These are phyloP conservation scores for Acanthamoeba pearcei DNA, from an alignment of 208 protist genomes.

Conservation along the genomic window DNA sequence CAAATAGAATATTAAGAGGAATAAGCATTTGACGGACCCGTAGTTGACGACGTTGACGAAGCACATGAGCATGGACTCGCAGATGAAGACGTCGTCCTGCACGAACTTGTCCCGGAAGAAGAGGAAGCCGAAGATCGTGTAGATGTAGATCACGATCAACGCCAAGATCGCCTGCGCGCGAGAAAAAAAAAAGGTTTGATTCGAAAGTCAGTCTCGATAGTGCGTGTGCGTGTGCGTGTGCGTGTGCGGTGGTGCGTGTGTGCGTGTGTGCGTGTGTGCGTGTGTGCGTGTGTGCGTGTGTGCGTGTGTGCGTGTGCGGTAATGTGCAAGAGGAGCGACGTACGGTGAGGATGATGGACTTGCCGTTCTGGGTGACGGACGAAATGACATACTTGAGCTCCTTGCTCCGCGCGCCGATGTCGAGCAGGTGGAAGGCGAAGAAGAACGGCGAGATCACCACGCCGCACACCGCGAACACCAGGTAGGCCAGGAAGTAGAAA, in stretches of 20 bases:
- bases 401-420: conserved; percentile 71
- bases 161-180: conserved; percentile 39
- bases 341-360: conserved; percentile 76
- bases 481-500: conserved; percentile 43
- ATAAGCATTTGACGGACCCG: conserved; percentile 50
- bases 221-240: no score
- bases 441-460: conserved; percentile 68
- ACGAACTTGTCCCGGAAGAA: conserved; percentile 53
- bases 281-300: no score
- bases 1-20: not conserved
- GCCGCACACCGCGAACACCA: conserved; percentile 68
- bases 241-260: no score
- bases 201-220: not conserved
- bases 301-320: no score
- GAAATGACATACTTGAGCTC: conserved; percentile 76
- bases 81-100: conserved; percentile 49
- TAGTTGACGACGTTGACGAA: conserved; percentile 72
- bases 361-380: conserved; percentile 76
- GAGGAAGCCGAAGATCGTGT: conserved; percentile 75
- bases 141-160: conserved; percentile 73
- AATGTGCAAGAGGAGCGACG: not conserved
- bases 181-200: not conserved
- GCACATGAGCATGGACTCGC: conserved; percentile 73
- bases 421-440: conserved; percentile 77
- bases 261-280: no score